phyloP scores from a whole-genome alignment of 768 basidiomycete species.

The Agrocybe pediades region DNA sequence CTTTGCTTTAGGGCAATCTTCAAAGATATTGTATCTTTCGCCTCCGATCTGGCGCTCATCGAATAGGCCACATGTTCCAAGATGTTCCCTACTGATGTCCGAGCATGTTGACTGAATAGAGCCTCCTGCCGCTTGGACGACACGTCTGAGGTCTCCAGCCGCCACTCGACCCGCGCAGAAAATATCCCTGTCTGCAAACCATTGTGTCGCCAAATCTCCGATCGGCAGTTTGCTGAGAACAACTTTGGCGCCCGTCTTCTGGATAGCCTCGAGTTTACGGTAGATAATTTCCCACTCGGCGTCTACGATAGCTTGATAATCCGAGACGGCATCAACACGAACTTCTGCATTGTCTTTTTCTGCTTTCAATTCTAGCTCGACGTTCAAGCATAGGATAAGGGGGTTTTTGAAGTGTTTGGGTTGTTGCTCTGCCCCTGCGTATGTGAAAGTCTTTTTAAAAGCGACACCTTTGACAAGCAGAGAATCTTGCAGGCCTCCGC shows the following conservation, averaged over 20 bases:
- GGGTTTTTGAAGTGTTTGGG: conserved; percentile 91
- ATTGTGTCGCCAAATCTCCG: conserved; percentile 97
- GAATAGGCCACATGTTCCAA: conserved; percentile 91
- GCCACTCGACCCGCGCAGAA: conserved; percentile 98
- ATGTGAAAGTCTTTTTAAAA: conserved; percentile 99
- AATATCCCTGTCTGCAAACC: conserved; percentile 98
- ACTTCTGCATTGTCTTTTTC: conserved; percentile 99
- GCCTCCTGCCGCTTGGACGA: conserved; percentile 95
- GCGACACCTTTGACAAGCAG: conserved; percentile 87
- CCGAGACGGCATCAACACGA: conserved; percentile 92
- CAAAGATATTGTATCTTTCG: conserved; percentile 94
- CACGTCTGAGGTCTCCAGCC: conserved; percentile 86
- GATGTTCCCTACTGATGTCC: conserved; percentile 86
- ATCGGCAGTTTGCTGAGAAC: conserved; percentile 98
- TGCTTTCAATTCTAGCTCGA: conserved; percentile 97
- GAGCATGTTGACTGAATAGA: conserved; percentile 94
- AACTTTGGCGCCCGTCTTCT: conserved; percentile 95
- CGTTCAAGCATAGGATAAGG: conserved; percentile 91
- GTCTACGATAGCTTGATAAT: conserved; percentile 99
- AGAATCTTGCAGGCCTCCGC: conserved; percentile 97
- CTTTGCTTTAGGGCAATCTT: conserved; percentile 90
- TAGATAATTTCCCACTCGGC: conserved; percentile 99
- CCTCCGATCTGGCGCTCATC: conserved; percentile 97
- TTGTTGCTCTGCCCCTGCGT: conserved; percentile 98
- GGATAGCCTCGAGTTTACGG: conserved; percentile 93